Evolutionary conservation across 75 land plant species (phyloP).

Genomic region (Adiantum capillusveneris): DNA sequence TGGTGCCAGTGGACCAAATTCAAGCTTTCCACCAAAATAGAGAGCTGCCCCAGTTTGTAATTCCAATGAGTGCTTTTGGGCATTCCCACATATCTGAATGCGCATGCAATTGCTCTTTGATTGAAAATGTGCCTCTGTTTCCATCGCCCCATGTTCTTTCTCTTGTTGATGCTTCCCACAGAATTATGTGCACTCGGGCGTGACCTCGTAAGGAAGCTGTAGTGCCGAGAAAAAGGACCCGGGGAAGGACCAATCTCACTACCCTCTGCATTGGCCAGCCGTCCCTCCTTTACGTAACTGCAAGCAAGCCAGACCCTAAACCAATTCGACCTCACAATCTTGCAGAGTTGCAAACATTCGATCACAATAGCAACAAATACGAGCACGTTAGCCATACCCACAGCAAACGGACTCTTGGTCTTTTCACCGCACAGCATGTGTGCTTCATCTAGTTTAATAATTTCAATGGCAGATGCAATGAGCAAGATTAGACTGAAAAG

Average conservation of each 20-base stretch:
- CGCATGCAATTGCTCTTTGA: background rate
- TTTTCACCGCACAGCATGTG: background rate
- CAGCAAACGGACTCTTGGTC: background rate
- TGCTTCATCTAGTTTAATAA: background rate
- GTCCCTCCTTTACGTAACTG: background rate
- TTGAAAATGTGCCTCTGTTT: background rate
- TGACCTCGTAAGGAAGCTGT: background rate
- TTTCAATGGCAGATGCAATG: background rate
- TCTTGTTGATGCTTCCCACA: background rate
- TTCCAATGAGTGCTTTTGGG: conserved; percentile 2
- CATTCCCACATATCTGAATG: background rate
- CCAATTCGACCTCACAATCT: conserved; percentile 2
- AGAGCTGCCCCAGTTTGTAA: background rate
- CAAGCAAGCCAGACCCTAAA: conserved; percentile 1
- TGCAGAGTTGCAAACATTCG: background rate
- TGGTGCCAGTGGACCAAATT: background rate
- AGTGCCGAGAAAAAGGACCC: too few relatives aligned
- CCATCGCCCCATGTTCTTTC: background rate
- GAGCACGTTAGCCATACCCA: background rate
- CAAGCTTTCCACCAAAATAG: background rate
- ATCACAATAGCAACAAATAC: background rate
- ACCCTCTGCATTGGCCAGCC: too few relatives aligned
- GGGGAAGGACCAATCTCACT: too few relatives aligned
- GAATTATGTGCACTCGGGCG: background rate
- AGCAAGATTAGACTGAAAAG: background rate